Evolutionary conservation across 495 filamentous ascomycete species (phyloP), one percentile per base, ranked within the genome.

Genomic region (Aspergillus nidulans): DNA sequence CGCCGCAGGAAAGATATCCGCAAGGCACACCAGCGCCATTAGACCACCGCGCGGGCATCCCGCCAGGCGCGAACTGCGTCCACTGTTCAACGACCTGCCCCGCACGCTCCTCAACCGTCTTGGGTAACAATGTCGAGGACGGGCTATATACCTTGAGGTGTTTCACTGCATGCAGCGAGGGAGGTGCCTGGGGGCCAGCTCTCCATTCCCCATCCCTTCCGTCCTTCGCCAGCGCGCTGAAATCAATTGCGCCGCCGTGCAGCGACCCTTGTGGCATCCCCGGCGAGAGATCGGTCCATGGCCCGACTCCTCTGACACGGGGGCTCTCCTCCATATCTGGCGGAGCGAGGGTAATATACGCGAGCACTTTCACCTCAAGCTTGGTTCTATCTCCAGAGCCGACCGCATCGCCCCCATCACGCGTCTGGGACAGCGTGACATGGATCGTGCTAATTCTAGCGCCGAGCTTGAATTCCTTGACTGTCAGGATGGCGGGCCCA

Each of bases 31-130:
- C 7, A 86, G 60, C 16, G 68, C 52, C 61, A 47, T 74, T 67
- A 10, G 67, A 78, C 65, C 73, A 79, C n/a, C 49, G 61, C 3
- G 42, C 44, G 0, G 34, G 20, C 13, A 13, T 8, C 13, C 47
- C 53, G 1, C 49, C 55, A 21, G 10, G 58, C 10, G 20, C 13
- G 34, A 81, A 68, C 9, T 74, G 60, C 2, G 86, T 60, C 85
- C 85, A 89, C 58, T 85, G 67, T 58, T 87, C 83, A 1, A 77
- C 59, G 15, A 49, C 28, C 71, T 64, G 66, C 23, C 59, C 70
- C 23, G 54, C 52, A 4, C 47, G 52, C 30, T 78, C 73, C 1
- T 72, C 73, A 1, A 52, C 36, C 0, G 38, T 45, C 24, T 23
- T 23, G 5, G 45, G 25, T 0, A 25, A 26, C 16, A 23, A 1